Evolutionary conservation across 306 rosid species (phyloP).

Genomic region (Lathyrus tuberosus): DNA sequence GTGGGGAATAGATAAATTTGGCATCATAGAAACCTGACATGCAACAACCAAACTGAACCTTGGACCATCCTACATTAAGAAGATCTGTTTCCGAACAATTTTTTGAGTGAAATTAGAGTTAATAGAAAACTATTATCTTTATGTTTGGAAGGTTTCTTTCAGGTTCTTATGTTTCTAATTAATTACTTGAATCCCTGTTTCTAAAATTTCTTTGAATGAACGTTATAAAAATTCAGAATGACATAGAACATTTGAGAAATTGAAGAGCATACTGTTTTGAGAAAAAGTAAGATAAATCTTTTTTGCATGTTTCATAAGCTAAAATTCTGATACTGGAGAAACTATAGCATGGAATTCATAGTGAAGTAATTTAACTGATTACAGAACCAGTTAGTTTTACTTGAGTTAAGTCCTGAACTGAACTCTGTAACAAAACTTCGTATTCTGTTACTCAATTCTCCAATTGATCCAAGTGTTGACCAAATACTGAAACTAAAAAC

Average conservation of each 20-base stretch:
- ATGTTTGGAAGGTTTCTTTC: constrained; percentile 15
- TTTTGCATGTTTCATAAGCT: neutral
- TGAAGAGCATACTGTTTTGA: neutral
- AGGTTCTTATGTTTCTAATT: constrained; percentile 22
- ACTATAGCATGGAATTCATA: neutral
- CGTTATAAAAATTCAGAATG: neutral
- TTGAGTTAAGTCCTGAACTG: neutral
- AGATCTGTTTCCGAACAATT: constrained; percentile 8
- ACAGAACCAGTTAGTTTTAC: neutral
- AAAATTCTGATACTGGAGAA: neutral
- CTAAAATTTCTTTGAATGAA: neutral
- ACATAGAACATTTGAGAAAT: neutral
- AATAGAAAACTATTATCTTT: constrained; percentile 17
- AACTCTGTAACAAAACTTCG: neutral
- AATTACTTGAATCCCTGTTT: constrained; percentile 20
- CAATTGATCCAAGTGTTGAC: neutral
- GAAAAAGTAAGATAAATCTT: neutral
- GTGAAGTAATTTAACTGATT: constrained; percentile 10
- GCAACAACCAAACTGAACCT: constrained; percentile 16
- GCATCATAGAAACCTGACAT: constrained; percentile 31
- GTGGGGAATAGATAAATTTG: constrained; percentile 3
- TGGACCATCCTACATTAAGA: constrained; percentile 20
- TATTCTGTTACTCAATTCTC: neutral
- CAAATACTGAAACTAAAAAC: neutral
- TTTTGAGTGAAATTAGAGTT: constrained; percentile 14